Base-by-base conservation (phyloP, 176 grass and related monocot species). In the Triticum monococcum region DNA sequence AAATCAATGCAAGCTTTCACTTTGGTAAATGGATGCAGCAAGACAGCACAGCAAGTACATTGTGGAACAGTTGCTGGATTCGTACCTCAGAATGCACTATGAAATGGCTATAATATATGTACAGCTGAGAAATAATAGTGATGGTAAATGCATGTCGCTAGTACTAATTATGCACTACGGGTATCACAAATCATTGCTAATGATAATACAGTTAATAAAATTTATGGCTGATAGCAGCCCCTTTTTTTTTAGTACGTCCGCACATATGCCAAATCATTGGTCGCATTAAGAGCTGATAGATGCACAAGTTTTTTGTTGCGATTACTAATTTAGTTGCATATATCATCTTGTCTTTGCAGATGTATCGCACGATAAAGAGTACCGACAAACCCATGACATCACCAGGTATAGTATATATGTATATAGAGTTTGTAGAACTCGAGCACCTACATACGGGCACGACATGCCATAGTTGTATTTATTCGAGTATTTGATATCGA, bases 321-420 rank as follows among this genome's bases (percentile, higher is more conserved):
- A 3, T 3, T n/a, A 26, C 9, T 63, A 9, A 20, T 20, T 4
- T 65, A 45, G 14, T 12, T 45, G n/a, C 7, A 7, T 26, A 11
- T 1, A 41, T 41, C 36, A 8, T 43, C 22, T 3, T 9, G 82
- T 93, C 7, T 22, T 22, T 82, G 17, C 72, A 95, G 92, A 95
- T 95, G 92, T 95, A 92, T 79, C 90, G 92, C 46, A 95, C 92
- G 3, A 88, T 95, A 79, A 95, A 95, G 68, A 95, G 79, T 77
- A 90, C 92, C 6, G 87, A 92, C 17, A 95, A 85, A 75, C 85
- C 90, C 22, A 10, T 25, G 40, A 12, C 83, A 57, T 92, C 82
- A 66, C 80, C 92, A 88, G 92, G 92, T 95, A 86, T 67, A 54
- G 11, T 14, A 28, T 26, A 64, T 50, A 28, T 28, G 12, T 7